Conservation (phyloP, 345 rosid genomes). For the Hibiscus trionum region DNA sequence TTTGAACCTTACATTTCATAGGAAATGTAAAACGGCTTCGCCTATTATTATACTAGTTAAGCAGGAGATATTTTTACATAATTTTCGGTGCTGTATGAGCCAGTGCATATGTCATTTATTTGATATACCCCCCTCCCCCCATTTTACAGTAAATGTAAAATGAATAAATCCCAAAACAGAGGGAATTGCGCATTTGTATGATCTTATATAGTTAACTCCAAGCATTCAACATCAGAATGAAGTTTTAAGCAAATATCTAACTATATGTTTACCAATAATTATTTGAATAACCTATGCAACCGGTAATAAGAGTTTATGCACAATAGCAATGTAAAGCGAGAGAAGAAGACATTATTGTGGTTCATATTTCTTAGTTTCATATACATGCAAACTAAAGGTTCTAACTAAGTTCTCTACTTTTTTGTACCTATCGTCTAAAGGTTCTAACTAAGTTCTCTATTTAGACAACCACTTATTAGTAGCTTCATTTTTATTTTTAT, state of each 20-base stretch:
- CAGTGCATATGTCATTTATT: neutral
- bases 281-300: neutral
- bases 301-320: neutral
- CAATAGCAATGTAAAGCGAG: neutral
- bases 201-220: neutral
- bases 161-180: neutral
- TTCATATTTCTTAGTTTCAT: neutral
- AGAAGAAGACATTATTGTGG: neutral
- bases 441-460: neutral
- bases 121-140: neutral
- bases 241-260: neutral
- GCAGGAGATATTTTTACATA: neutral
- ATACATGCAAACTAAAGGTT: neutral
- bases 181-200: neutral
- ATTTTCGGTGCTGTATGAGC: neutral
- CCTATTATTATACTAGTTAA: neutral
- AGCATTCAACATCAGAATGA: neutral
- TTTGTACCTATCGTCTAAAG: neutral
- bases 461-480: neutral
- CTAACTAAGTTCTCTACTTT: neutral
- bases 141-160: neutral
- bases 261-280: neutral
- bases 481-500: neutral
- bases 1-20: neutral
- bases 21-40: neutral